Conservation (phyloP, 306 rosid species). For the Ammopiptanthus mongolicus region DNA sequence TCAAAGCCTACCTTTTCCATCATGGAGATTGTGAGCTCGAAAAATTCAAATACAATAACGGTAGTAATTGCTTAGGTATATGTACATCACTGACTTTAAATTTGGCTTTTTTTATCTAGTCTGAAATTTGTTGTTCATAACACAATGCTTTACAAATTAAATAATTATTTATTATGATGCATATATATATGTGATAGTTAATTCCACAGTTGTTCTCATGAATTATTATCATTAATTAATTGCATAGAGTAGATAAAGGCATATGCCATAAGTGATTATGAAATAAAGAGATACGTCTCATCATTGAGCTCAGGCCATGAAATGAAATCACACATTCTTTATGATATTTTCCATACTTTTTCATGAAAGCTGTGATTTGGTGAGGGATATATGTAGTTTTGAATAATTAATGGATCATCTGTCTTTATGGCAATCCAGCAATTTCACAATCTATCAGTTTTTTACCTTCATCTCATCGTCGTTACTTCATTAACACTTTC, state of each 20-base stretch:
- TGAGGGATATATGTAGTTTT: neutral
- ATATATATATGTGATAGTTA: neutral
- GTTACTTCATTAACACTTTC: neutral
- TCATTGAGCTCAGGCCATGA: neutral
- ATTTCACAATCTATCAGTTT: neutral
- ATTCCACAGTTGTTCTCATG: neutral
- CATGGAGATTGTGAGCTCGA: neutral
- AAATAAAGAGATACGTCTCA: neutral
- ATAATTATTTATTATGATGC: neutral
- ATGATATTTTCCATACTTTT: neutral
- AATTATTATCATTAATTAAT: neutral
- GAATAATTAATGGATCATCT: neutral
- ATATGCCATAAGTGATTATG: neutral
- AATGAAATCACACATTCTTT: slow-evolving; percentile 1
- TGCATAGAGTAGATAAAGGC: no score
- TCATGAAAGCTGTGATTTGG: neutral
- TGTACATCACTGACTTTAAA: neutral
- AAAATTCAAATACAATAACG: neutral
- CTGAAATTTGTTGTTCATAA: neutral
- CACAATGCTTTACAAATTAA: neutral
- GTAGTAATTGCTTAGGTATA: neutral
- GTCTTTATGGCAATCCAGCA: neutral
- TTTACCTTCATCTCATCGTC: neutral
- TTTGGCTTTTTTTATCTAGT: neutral
- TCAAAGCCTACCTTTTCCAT: neutral